These are phyloP conservation scores for Cystobasidium ongulense DNA, from an alignment of 768 basidiomycete species.

Conservation along the genomic window DNA sequence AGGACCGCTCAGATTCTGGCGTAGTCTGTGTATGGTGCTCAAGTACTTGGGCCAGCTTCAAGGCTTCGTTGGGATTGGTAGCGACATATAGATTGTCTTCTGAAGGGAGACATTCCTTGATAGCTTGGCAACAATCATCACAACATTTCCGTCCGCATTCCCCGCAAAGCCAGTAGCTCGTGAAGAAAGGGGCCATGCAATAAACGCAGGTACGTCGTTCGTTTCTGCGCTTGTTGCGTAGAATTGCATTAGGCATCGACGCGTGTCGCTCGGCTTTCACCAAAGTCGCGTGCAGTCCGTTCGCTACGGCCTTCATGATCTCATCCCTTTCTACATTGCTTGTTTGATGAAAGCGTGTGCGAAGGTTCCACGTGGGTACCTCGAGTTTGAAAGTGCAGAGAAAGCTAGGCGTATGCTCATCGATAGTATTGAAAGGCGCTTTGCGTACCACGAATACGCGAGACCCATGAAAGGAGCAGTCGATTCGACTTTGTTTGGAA, in stretches of 20 bases:
- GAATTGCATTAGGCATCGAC: not conserved
- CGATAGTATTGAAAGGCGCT: not conserved
- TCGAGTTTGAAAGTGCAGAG: not conserved
- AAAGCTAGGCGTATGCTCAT: not conserved
- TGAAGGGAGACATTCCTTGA: conserved; percentile 3
- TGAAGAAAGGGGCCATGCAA: not conserved
- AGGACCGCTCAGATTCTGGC: too few species aligned
- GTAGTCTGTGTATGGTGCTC: not conserved
- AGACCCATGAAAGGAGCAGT: conserved; percentile 8
- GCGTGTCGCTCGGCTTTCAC: not conserved
- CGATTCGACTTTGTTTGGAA: not conserved
- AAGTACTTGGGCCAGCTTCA: not conserved
- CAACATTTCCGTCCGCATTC: conserved; percentile 18
- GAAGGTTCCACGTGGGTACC: not conserved
- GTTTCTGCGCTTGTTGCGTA: not conserved
- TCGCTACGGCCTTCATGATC: not conserved
- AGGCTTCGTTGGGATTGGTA: not conserved
- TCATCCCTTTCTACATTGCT: not conserved
- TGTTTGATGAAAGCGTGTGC: conserved; percentile 1
- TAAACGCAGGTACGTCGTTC: conserved; percentile 1
- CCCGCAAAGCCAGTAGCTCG: conserved; percentile 8
- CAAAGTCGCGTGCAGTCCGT: not conserved
- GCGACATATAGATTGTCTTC: not conserved
- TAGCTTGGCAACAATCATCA: not conserved
- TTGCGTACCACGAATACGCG: conserved; percentile 2